These are phyloP conservation scores for Exobasidium rhododendri DNA, from an alignment of 1,284 basidiomycete genomes.

Conservation along the genomic window DNA sequence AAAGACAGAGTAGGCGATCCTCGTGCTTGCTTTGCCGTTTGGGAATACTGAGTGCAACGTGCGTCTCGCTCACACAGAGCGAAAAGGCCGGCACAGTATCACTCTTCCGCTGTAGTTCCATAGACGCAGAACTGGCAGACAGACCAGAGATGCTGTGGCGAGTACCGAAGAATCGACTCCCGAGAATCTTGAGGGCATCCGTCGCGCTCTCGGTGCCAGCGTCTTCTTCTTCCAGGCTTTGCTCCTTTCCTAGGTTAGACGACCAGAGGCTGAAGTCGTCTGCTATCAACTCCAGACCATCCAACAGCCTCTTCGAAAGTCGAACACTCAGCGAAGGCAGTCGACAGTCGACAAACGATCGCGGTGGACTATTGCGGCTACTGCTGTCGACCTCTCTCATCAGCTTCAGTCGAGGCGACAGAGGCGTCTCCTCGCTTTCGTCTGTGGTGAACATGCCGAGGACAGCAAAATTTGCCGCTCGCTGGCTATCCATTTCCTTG, in stretches of 20 bases:
- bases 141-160: conserved; percentile 22
- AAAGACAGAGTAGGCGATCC: conserved; percentile 15
- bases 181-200: conserved; percentile 34
- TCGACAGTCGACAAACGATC: conserved; percentile 20
- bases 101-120: conserved; percentile 20
- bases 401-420: conserved; percentile 1
- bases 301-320: conserved; percentile 30
- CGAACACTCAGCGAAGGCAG: conserved; percentile 27
- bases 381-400: background rate
- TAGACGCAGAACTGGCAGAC: conserved; percentile 33
- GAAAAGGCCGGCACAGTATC: conserved; percentile 21
- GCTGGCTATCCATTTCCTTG: background rate
- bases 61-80: conserved; percentile 22
- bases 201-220: conserved; percentile 22
- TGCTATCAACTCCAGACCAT: conserved; percentile 38
- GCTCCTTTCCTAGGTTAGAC: conserved; percentile 23
- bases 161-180: conserved; percentile 40
- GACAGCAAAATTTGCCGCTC: background rate
- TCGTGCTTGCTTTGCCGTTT: background rate
- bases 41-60: conserved; percentile 7
- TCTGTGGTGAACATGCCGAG: background rate
- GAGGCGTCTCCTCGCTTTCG: conserved; percentile 1
- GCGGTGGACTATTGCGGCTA: background rate
- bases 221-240: conserved; percentile 14
- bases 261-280: conserved; percentile 36